These are phyloP conservation scores for Opeltia flavorubescens DNA, from an alignment of 495 filamentous ascomycete genomes.

Conservation along the genomic window DNA sequence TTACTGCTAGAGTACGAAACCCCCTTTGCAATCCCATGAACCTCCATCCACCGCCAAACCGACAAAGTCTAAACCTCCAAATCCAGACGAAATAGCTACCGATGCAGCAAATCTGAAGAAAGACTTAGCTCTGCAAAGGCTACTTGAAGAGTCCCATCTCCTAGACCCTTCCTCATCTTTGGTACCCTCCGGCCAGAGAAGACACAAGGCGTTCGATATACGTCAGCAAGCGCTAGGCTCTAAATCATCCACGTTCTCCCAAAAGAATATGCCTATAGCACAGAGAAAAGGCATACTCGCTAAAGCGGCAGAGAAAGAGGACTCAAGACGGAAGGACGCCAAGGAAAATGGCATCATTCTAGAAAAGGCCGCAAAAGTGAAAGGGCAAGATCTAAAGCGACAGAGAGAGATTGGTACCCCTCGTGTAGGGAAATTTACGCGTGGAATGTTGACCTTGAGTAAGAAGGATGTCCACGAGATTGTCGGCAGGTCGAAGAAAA, in stretches of 20 bases:
- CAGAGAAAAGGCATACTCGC: slow-evolving; percentile 65
- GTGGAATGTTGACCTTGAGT: slow-evolving; percentile 67
- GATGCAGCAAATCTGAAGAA: slow-evolving; percentile 67
- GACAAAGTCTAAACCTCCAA: slow-evolving; percentile 21
- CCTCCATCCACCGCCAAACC: slow-evolving; percentile 19
- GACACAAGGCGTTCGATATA: slow-evolving; percentile 66
- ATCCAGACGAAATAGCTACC: slow-evolving; percentile 33
- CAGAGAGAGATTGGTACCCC: slow-evolving; percentile 61
- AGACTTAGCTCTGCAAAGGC: slow-evolving; percentile 77
- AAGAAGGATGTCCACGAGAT: slow-evolving; percentile 61
- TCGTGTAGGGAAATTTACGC: slow-evolving; percentile 62
- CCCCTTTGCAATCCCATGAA: slow-evolving; percentile 33
- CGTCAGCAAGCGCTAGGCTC: slow-evolving; percentile 69
- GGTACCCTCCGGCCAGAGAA: slow-evolving; percentile 45
- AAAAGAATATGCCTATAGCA: slow-evolving; percentile 72
- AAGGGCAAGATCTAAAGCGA: slow-evolving; percentile 31
- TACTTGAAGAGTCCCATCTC: slow-evolving; percentile 86
- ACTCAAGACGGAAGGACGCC: slow-evolving; percentile 59
- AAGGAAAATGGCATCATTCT: slow-evolving; percentile 83
- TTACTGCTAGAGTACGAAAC: slow-evolving; percentile 26
- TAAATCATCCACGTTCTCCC: slow-evolving; percentile 54
- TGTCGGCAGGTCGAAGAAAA: slow-evolving; percentile 30
- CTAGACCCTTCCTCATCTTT: slow-evolving; percentile 54
- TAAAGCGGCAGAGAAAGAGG: slow-evolving; percentile 49
- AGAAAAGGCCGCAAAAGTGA: slow-evolving; percentile 41